Conservation (phyloP, 495 filamentous ascomycete species). For the Tuber magnatum region DNA sequence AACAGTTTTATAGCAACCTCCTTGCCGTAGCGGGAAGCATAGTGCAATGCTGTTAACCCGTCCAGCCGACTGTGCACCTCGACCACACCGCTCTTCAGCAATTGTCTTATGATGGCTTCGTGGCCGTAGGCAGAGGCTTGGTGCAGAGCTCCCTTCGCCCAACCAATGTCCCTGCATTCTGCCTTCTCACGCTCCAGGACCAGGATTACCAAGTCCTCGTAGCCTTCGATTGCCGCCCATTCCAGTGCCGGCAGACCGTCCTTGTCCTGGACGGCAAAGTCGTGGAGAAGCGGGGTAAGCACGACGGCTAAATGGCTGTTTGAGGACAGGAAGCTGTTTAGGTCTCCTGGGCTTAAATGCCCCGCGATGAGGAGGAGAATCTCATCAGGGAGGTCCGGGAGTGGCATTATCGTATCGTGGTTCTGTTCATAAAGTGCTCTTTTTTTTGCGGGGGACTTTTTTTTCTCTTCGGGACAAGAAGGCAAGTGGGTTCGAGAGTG, state of each 20-base stretch:
- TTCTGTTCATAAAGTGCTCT: neutral
- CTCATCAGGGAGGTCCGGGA: neutral
- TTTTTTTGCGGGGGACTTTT: neutral
- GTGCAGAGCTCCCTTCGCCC: slow-evolving; percentile 2
- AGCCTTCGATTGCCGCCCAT: slow-evolving; percentile 4
- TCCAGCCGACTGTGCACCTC: neutral
- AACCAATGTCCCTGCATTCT: neutral
- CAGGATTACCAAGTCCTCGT: neutral
- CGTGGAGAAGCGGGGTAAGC: slow-evolving; percentile 3
- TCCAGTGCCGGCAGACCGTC: neutral
- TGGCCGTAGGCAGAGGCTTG: slow-evolving; percentile 1
- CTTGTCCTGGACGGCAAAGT: neutral
- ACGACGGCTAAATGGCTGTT: slow-evolving; percentile 1
- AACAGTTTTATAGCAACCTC: neutral
- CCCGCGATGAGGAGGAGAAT: neutral
- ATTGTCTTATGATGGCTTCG: neutral
- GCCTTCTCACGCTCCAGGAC: neutral
- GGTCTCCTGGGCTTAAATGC: neutral
- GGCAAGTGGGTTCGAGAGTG: neutral
- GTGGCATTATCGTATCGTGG: neutral
- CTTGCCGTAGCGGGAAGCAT: slow-evolving; percentile 1
- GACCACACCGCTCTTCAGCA: neutral
- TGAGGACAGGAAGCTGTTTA: neutral
- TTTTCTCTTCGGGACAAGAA: neutral
- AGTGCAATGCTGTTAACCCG: neutral